phyloP scores from a whole-genome alignment of 2,329 filamentous ascomycete species.

The Grosmannia penicillata region DNA sequence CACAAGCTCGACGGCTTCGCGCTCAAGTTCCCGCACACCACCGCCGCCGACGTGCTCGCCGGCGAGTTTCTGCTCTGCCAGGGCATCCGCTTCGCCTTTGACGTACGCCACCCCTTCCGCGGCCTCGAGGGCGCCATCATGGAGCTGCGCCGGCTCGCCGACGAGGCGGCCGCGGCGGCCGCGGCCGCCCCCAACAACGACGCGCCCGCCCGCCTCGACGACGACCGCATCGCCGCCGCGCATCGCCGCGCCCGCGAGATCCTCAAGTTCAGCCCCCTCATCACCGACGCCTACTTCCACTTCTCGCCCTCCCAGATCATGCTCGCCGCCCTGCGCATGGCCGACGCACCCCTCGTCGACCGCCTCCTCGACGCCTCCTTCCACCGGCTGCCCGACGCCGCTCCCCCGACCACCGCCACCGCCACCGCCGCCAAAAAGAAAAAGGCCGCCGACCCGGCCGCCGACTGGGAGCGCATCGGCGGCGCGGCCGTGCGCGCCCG shows the following conservation, averaged over 20 bases:
- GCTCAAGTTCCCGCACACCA: slow-evolving; percentile 53
- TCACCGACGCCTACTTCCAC: slow-evolving; percentile 95
- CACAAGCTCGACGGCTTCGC: slow-evolving; percentile 35
- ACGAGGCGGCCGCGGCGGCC: slow-evolving; percentile 27
- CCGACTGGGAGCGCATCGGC: slow-evolving; percentile 13
- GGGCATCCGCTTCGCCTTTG: slow-evolving; percentile 82
- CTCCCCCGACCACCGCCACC: slow-evolving; percentile 13
- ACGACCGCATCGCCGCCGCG: slow-evolving; percentile 38
- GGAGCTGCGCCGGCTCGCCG: slow-evolving; percentile 57
- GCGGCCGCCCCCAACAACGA: background rate
- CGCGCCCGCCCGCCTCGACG: slow-evolving; percentile 12
- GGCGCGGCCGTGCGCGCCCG: slow-evolving; percentile 25
- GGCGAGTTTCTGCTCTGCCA: slow-evolving; percentile 90
- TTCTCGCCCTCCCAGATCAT: slow-evolving; percentile 91
- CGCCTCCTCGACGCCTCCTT: slow-evolving; percentile 28
- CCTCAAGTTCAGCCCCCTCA: slow-evolving; percentile 63
- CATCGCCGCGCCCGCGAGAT: slow-evolving; percentile 60
- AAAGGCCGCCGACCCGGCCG: background rate
- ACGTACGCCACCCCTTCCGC: slow-evolving; percentile 80
- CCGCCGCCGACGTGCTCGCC: slow-evolving; percentile 68
- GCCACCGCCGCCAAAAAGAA: slow-evolving; percentile 9
- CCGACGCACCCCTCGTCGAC: slow-evolving; percentile 49
- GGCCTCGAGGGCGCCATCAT: slow-evolving; percentile 76
- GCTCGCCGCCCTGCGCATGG: slow-evolving; percentile 64
- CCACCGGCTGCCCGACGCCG: slow-evolving; percentile 8